phyloP scores from a whole-genome alignment of 306 rosid genomes.

The Fagus crenata region DNA sequence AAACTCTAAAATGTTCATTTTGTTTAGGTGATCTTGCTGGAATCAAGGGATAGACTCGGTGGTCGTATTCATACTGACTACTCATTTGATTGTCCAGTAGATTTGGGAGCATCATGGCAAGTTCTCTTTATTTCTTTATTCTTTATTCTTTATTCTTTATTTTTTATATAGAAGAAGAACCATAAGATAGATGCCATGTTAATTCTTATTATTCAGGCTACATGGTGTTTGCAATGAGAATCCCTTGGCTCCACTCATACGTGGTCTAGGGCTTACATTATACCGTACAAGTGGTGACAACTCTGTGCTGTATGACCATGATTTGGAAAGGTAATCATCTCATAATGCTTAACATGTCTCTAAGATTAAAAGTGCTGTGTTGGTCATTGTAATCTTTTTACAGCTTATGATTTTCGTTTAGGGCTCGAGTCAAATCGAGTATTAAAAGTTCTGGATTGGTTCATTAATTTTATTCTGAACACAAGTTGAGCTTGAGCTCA shows the following conservation, averaged over 20 bases:
- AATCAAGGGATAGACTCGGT: conserved; percentile 78
- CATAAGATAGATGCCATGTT: conserved; percentile 5
- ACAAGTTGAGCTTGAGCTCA: too few relatives aligned
- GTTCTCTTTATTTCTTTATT: conserved; percentile 12
- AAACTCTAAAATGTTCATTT: conserved; percentile 5
- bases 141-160: not conserved
- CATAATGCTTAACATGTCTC: not conserved
- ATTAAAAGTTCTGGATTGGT: too few relatives aligned
- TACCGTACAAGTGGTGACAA: conserved; percentile 87
- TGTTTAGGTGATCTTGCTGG: conserved; percentile 64
- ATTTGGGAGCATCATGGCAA: conserved; percentile 93
- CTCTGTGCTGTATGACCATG: conserved; percentile 91
- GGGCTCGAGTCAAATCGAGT: too few relatives aligned
- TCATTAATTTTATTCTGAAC: too few relatives aligned
- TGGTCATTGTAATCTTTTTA: not conserved
- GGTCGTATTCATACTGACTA: conserved; percentile 83
- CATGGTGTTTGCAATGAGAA: conserved; percentile 89
- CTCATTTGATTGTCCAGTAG: conserved; percentile 86
- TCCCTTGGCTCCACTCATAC: conserved; percentile 85
- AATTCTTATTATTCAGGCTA: conserved; percentile 51
- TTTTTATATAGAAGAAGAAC: not conserved
- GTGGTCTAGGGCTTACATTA: conserved; percentile 66
- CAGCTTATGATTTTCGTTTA: not conserved
- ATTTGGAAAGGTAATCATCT: conserved; percentile 71
- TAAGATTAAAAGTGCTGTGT: not conserved